Conservation (phyloP, 169 alveolate species). For the Babesia ovis region DNA sequence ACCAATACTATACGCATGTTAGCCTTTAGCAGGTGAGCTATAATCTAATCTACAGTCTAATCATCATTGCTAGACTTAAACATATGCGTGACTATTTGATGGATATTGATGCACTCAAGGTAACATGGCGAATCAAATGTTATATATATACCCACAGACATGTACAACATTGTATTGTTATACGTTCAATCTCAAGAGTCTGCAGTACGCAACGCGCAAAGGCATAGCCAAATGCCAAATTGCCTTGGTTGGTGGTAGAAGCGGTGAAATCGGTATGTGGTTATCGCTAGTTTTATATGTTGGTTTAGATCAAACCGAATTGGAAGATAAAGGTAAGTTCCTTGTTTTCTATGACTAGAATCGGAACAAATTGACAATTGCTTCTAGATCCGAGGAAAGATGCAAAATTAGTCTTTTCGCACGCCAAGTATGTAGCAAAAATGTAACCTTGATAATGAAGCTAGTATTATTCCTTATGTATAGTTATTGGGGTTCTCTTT, state of each 20-base stretch:
- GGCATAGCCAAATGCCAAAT: background rate
- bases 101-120: constrained; percentile 32
- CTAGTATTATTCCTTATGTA: background rate
- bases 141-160: background rate
- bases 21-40: constrained; percentile 42
- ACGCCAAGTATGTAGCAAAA: constrained; percentile 28
- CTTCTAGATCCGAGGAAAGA: constrained; percentile 28
- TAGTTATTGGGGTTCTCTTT: constrained; percentile 14
- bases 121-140: background rate
- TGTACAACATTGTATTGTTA: constrained; percentile 6
- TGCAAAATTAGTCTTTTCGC: constrained; percentile 28
- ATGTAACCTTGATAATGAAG: background rate
- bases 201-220: background rate
- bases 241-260: background rate
- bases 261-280: background rate
- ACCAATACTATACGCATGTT: constrained; percentile 11
- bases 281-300: background rate
- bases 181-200: constrained; percentile 18
- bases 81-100: constrained; percentile 46
- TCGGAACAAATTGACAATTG: background rate
- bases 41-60: background rate
- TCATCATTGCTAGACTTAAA: constrained; percentile 14
- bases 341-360: no score
- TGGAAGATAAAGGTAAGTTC: constrained; percentile 19
- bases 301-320: background rate